phyloP scores from a whole-genome alignment of 441 rosid species.

The Omphalea diandra region DNA sequence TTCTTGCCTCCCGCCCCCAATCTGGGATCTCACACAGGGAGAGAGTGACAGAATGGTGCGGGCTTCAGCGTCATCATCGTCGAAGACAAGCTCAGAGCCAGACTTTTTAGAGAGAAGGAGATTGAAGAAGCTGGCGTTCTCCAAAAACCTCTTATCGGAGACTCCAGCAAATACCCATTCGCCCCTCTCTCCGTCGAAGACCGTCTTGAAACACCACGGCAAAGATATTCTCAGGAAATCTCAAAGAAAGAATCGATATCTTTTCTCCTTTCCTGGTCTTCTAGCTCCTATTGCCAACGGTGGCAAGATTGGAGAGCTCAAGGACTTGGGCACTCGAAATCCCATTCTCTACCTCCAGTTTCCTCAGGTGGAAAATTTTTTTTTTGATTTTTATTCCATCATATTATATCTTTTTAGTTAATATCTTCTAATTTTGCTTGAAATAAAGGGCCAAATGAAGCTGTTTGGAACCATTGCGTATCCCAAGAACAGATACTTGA shows the following conservation, averaged over 20 bases:
- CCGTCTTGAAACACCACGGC: constrained; percentile 72
- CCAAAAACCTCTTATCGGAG: constrained; percentile 45
- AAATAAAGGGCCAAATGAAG: constrained; percentile 73
- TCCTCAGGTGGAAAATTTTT: constrained; percentile 53
- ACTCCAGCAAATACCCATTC: constrained; percentile 41
- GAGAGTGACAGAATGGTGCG: constrained; percentile 1
- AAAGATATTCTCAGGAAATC: constrained; percentile 74
- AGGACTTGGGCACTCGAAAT: constrained; percentile 70
- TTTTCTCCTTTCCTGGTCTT: constrained; percentile 89
- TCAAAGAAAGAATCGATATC: constrained; percentile 78
- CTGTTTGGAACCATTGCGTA: constrained; percentile 81
- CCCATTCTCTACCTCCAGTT: constrained; percentile 85
- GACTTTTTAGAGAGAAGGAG: constrained; percentile 45
- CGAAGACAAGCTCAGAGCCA: constrained; percentile 9
- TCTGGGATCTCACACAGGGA: neutral
- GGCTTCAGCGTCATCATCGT: neutral
- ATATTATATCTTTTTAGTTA: too few species aligned
- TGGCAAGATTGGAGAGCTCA: constrained; percentile 88
- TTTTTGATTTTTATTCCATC: neutral
- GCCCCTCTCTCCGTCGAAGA: constrained; percentile 57
- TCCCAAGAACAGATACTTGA: constrained; percentile 71
- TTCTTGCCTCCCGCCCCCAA: neutral
- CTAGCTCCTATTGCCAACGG: constrained; percentile 61
- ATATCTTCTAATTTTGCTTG: neutral
- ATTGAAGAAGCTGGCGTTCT: constrained; percentile 54